These are phyloP conservation scores for Boletus vermiculosoides DNA, from an alignment of 768 basidiomycete genomes.

Conservation along the genomic window DNA sequence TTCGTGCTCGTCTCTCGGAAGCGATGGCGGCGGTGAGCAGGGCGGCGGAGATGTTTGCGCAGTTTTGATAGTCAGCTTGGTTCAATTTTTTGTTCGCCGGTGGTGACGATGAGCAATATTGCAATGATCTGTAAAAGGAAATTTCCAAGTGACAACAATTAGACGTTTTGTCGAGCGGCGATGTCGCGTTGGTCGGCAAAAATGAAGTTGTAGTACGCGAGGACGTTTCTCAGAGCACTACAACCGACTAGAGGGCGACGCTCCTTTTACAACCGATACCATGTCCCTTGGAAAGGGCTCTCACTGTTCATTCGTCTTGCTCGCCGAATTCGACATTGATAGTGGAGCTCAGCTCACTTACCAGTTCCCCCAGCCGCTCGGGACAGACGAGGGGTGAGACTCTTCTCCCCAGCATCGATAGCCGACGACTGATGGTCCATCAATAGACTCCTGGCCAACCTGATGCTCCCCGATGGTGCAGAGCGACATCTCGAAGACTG, in stretches of 20 bases:
- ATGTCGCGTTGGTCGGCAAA: slow-evolving; percentile 12
- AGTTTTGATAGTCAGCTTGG: slow-evolving; percentile 8
- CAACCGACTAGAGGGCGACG: not conserved
- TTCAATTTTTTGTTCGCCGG: not conserved
- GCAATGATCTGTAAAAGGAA: slow-evolving; percentile 29
- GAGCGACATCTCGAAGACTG: slow-evolving; percentile 94
- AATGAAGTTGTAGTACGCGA: slow-evolving; percentile 7
- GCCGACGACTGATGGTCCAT: slow-evolving; percentile 2
- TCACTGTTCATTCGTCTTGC: slow-evolving; percentile 88
- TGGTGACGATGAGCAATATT: not conserved
- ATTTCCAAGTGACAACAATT: slow-evolving; percentile 13
- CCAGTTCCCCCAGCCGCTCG: slow-evolving; percentile 93
- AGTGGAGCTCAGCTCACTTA: slow-evolving; percentile 91
- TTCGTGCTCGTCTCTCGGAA: slow-evolving; percentile 23
- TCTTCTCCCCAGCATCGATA: too few species aligned
- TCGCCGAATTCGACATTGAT: slow-evolving; percentile 99
- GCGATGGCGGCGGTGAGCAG: slow-evolving; percentile 27
- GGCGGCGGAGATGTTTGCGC: slow-evolving; percentile 26
- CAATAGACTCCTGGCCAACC: slow-evolving; percentile 83
- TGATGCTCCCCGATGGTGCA: slow-evolving; percentile 98
- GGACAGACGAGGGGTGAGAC: slow-evolving; percentile 90
- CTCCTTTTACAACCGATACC: slow-evolving; percentile 8
- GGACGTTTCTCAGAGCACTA: slow-evolving; percentile 8
- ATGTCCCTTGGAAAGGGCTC: slow-evolving; percentile 62
- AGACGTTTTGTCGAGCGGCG: slow-evolving; percentile 9